A percentile compares a stretch with the other conserved stretches of the same genome.
Conservation (phyloP, 2,329 filamentous ascomycete genomes). For the Colletotrichum caudatum region DNA sequence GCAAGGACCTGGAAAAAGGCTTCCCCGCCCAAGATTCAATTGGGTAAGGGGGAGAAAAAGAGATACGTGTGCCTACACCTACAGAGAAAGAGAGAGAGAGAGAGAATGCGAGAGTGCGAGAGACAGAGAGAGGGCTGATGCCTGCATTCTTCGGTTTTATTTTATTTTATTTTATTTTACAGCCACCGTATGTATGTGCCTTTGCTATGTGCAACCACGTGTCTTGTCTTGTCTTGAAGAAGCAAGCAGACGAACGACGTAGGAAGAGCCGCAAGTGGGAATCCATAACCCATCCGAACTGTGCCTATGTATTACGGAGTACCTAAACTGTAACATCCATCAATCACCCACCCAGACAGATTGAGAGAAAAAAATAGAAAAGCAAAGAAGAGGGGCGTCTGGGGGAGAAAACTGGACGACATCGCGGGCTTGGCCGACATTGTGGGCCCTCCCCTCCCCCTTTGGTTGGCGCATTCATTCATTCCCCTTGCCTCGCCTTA, state of each 20-base stretch:
- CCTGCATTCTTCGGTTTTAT: neutral
- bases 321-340: neutral
- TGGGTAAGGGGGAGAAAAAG: neutral
- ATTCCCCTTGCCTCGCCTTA: conserved; percentile 8
- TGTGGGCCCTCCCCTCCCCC: conserved; percentile 13
- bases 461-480: conserved; percentile 26
- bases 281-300: neutral
- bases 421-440: conserved; percentile 19
- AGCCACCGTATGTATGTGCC: neutral
- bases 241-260: conserved; percentile 12
- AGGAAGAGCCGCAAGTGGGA: conserved; percentile 6
- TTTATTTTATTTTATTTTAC: neutral
- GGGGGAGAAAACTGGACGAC: conserved; percentile 22
- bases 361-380: neutral
- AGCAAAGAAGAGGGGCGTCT: conserved; percentile 27
- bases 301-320: neutral
- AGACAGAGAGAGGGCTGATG: neutral
- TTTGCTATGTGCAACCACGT: neutral
- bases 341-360: neutral
- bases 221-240: conserved; percentile 7
- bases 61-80: neutral
- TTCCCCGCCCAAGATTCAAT: neutral
- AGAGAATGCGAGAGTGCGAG: neutral
- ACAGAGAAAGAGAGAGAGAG: neutral
- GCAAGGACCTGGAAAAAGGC: neutral